Conservation (phyloP, 2,329 filamentous ascomycete genomes). For the Chrysoporthe austroafricana region DNA sequence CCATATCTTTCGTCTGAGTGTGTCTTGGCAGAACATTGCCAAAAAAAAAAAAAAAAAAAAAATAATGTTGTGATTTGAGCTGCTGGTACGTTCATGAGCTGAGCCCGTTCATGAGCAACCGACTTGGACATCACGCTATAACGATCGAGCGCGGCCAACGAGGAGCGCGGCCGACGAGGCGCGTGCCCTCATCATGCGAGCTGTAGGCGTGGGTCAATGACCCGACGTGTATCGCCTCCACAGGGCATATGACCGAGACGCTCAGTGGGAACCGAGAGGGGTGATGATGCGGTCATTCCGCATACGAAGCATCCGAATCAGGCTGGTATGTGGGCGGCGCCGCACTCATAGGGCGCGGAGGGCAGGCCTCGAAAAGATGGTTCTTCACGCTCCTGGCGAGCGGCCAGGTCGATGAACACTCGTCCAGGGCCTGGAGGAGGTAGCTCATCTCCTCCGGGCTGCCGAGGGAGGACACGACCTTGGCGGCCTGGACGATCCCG, state of each 20-base stretch:
- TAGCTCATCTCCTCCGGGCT: constrained; percentile 13
- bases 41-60: too few relatives aligned
- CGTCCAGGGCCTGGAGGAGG: constrained; percentile 10
- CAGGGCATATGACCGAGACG: background rate
- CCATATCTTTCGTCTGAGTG: background rate
- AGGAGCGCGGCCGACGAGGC: too few relatives aligned
- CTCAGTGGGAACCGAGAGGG: background rate
- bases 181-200: too few relatives aligned
- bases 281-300: background rate
- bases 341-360: background rate
- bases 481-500: constrained; percentile 32
- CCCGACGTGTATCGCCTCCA: too few relatives aligned
- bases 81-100: too few relatives aligned
- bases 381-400: constrained; percentile 2
- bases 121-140: too few relatives aligned
- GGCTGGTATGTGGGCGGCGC: background rate
- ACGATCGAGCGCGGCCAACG: too few relatives aligned
- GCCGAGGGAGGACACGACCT: constrained; percentile 3
- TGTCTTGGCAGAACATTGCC: too few relatives aligned
- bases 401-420: constrained; percentile 16
- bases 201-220: too few relatives aligned
- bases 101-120: too few relatives aligned
- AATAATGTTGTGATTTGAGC: too few relatives aligned
- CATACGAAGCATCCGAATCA: background rate
- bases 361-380: background rate